Percentiles rank a stretch among this genome's conserved stretches.
phyloP scores from a whole-genome alignment of 768 basidiomycete genomes.

The Hericium erinaceus region DNA sequence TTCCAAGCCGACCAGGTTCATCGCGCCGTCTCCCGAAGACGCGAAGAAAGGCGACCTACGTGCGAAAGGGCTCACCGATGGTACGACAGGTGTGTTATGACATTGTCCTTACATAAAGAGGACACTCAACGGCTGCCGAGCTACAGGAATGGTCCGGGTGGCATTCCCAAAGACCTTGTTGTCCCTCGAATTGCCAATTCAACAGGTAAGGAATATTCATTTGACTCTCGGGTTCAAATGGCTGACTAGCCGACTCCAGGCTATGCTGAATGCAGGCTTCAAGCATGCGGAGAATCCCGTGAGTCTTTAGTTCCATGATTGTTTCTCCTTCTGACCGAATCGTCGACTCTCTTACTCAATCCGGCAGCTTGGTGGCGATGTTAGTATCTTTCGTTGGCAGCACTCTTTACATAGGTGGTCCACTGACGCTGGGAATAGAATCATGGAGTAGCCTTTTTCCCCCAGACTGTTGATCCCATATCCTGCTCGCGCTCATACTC shows the following conservation, averaged over 20 bases:
- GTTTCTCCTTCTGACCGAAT: background rate
- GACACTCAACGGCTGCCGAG: background rate
- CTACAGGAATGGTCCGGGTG: background rate
- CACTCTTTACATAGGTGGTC: background rate
- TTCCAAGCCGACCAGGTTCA: background rate
- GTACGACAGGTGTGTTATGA: slow-evolving; percentile 1
- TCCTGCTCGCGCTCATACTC: slow-evolving; percentile 4
- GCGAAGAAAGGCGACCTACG: background rate
- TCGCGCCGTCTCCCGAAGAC: background rate
- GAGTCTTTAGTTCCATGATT: background rate
- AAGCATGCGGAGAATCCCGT: background rate
- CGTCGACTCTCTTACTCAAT: background rate
- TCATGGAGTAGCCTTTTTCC: background rate
- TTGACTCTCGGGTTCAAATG: background rate
- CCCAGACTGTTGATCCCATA: background rate
- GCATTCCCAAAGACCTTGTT: background rate
- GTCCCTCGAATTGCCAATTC: background rate
- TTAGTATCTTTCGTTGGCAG: background rate
- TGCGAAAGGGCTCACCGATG: background rate
- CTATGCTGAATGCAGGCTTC: background rate
- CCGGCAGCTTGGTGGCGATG: background rate
- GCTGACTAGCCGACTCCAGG: background rate
- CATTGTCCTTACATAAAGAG: background rate
- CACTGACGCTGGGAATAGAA: background rate
- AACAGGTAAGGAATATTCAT: background rate